phyloP scores from a whole-genome alignment of 2,329 filamentous ascomycete genomes.

The Paracorniculantispora psalliotae region DNA sequence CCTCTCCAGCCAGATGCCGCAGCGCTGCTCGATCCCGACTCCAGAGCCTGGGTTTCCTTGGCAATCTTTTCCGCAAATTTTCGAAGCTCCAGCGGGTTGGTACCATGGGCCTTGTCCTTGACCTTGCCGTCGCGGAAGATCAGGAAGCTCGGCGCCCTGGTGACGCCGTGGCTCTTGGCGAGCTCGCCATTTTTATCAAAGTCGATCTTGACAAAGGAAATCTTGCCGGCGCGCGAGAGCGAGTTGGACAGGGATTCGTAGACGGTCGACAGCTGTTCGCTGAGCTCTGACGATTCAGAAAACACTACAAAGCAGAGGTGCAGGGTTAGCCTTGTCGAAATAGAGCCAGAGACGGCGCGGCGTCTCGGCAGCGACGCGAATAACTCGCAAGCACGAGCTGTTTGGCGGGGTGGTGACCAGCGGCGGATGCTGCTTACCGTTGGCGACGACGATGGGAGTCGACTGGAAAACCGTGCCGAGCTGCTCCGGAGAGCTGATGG shows the following conservation, averaged over 20 bases:
- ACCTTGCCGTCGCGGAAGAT: conserved; percentile 70
- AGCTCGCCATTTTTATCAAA: conserved; percentile 72
- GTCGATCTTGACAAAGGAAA: conserved; percentile 86
- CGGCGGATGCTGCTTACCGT: conserved; percentile 62
- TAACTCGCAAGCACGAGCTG: conserved; percentile 4
- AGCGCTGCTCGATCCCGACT: conserved; percentile 33
- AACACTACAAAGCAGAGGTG: conserved; percentile 56
- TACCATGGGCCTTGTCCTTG: conserved; percentile 66
- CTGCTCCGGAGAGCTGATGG: conserved; percentile 50
- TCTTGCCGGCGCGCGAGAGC: conserved; percentile 64
- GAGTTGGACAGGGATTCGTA: conserved; percentile 72
- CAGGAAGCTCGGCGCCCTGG: conserved; percentile 84
- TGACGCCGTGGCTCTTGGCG: conserved; percentile 66
- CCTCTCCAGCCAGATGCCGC: conserved; percentile 59
- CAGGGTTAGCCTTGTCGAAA: not conserved
- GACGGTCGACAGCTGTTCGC: conserved; percentile 75
- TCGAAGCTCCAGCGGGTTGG: conserved; percentile 66
- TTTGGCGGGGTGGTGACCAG: conserved; percentile 15
- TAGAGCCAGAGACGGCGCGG: not conserved
- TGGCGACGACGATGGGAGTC: conserved; percentile 76
- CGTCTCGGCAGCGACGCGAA: conserved; percentile 17
- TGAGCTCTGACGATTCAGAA: conserved; percentile 80
- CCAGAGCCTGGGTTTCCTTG: conserved; percentile 58
- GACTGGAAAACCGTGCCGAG: conserved; percentile 63
- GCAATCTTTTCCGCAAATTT: conserved; percentile 66